Conservation (phyloP, 2,329 filamentous ascomycete species). For the Epichloe sibirici region DNA sequence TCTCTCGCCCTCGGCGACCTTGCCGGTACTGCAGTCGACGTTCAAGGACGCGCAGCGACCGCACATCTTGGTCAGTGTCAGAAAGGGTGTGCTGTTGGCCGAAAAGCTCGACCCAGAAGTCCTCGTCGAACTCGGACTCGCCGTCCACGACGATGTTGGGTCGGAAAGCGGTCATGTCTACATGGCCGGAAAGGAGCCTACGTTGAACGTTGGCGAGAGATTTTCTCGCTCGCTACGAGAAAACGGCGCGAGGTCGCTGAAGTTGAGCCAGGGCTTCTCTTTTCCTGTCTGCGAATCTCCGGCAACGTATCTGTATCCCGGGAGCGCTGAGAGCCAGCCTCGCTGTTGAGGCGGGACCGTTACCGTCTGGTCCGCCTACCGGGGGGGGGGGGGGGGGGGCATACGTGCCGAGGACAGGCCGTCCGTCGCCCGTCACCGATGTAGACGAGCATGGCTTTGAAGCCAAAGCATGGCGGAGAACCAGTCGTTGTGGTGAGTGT, state of each 20-base stretch:
- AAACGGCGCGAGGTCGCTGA: conserved; percentile 65
- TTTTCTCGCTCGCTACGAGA: conserved; percentile 55
- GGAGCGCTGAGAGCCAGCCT: conserved; percentile 24
- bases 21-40: conserved; percentile 57
- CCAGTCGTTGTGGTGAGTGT: conserved; percentile 46
- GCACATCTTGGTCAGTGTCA: conserved; percentile 58
- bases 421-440: conserved; percentile 47
- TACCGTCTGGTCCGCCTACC: too few relatives aligned
- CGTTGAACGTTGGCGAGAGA: conserved; percentile 56
- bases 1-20: conserved; percentile 39
- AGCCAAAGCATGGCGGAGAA: conserved; percentile 56
- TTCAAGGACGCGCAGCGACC: conserved; percentile 57
- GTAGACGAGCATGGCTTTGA: conserved; percentile 48
- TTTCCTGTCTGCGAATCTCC: conserved; percentile 7
- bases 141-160: conserved; percentile 61
- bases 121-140: conserved; percentile 51
- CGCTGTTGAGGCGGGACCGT: conserved; percentile 11
- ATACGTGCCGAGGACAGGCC: conserved; percentile 49
- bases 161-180: conserved; percentile 59
- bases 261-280: conserved; percentile 45
- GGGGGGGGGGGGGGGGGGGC: conserved; percentile 21
- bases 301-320: conserved; percentile 21
- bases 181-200: conserved; percentile 35
- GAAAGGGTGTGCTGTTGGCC: conserved; percentile 24
- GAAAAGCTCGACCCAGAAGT: conserved; percentile 56